Evolutionary conservation across 2,329 filamentous ascomycete species (phyloP).

Genomic region (Colletotrichum somersetense): DNA sequence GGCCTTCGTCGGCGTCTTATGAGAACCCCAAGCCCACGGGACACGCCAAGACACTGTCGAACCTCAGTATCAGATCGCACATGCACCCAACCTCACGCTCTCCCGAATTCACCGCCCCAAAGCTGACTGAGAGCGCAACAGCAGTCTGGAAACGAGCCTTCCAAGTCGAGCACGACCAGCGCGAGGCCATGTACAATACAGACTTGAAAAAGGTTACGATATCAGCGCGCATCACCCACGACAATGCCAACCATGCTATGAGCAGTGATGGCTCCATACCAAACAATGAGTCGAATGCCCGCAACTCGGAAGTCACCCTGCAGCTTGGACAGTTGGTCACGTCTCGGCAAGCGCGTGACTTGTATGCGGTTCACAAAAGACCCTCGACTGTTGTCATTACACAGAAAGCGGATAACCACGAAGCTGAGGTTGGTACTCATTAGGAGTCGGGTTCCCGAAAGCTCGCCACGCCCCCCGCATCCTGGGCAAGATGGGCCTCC

Average conservation of each 20-base stretch:
- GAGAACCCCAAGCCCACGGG: conserved; percentile 10
- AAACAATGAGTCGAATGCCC: not conserved
- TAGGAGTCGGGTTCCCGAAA: conserved; percentile 31
- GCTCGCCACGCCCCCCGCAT: conserved; percentile 44
- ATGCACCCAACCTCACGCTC: conserved; percentile 1
- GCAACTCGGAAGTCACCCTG: conserved; percentile 1
- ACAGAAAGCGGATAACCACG: not conserved
- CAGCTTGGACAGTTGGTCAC: not conserved
- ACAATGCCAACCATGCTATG: conserved; percentile 30
- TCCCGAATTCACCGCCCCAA: conserved; percentile 32
- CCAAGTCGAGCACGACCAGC: conserved; percentile 43
- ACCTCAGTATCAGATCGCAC: conserved; percentile 42
- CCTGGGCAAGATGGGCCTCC: conserved; percentile 54
- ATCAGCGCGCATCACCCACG: conserved; percentile 39
- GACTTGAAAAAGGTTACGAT: not conserved
- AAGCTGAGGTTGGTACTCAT: conserved; percentile 3
- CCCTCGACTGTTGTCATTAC: not conserved
- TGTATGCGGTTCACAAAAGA: not conserved
- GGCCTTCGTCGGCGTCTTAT: conserved; percentile 3
- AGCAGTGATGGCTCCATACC: not conserved
- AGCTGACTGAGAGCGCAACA: conserved; percentile 45
- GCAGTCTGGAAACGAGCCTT: conserved; percentile 48
- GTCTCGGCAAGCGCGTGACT: conserved; percentile 28
- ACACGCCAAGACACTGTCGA: conserved; percentile 41
- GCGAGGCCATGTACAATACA: conserved; percentile 12